These are phyloP conservation scores for Phytophthora cactorum DNA, from an alignment of 352 stramenopile genomes.

Conservation along the genomic window DNA sequence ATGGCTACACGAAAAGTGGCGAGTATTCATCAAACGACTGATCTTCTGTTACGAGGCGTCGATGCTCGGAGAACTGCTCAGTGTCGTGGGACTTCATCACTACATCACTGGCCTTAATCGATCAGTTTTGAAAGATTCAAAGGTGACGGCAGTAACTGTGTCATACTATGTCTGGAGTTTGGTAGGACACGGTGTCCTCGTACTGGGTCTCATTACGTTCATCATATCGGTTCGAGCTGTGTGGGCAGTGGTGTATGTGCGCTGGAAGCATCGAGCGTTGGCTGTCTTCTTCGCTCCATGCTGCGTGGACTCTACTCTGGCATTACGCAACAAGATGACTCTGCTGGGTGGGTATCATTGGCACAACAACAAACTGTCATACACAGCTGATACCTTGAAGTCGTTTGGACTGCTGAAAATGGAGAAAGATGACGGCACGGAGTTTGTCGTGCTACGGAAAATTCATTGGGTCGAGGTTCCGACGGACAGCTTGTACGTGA, in stretches of 20 bases:
- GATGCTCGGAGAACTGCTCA: slow-evolving; percentile 11
- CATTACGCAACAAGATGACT: slow-evolving; percentile 2
- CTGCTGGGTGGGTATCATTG: slow-evolving; percentile 2
- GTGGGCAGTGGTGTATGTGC: slow-evolving; percentile 8
- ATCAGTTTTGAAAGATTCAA: slow-evolving; percentile 9
- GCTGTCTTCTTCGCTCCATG: slow-evolving; percentile 13
- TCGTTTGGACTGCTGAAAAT: slow-evolving; percentile 9
- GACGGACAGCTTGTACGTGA: neutral
- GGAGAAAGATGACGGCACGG: slow-evolving; percentile 4
- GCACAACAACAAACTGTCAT: neutral
- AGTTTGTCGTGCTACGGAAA: slow-evolving; percentile 1
- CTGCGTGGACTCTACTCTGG: slow-evolving; percentile 12
- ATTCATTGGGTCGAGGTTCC: slow-evolving; percentile 4
- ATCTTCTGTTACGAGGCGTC: slow-evolving; percentile 20
- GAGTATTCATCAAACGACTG: slow-evolving; percentile 12
- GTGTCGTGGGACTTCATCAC: slow-evolving; percentile 2
- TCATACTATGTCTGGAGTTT: slow-evolving; percentile 23
- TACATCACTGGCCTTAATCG: slow-evolving; percentile 12
- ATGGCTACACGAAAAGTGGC: slow-evolving; percentile 1
- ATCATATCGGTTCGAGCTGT: slow-evolving; percentile 13
- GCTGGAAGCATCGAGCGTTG: slow-evolving; percentile 13
- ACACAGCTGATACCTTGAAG: slow-evolving; percentile 1
- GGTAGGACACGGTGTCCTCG: slow-evolving; percentile 15
- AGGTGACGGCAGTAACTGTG: neutral
- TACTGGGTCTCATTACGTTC: slow-evolving; percentile 12